phyloP scores from a whole-genome alignment of 2,329 filamentous ascomycete species.

The Thielaviopsis ethacetica region DNA sequence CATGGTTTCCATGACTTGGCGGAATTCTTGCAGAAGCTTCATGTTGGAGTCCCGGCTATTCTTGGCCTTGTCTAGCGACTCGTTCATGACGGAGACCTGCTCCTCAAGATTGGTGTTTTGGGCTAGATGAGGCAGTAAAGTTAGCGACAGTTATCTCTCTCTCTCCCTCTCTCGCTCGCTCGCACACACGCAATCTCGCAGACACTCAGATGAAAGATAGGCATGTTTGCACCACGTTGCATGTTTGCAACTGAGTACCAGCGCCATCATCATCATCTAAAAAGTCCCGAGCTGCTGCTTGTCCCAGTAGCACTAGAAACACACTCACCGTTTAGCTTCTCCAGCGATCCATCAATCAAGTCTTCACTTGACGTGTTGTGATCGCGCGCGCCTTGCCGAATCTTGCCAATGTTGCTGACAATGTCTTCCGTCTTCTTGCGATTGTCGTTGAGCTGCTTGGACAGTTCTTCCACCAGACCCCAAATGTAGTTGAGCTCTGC shows the following conservation, averaged over 20 bases:
- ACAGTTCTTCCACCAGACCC: constrained; percentile 50
- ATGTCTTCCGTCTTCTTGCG: constrained; percentile 46
- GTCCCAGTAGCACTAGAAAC: neutral
- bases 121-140: constrained; percentile 20
- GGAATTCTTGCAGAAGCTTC: constrained; percentile 40
- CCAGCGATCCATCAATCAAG: constrained; percentile 35
- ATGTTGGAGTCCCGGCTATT: constrained; percentile 45
- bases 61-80: constrained; percentile 45
- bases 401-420: constrained; percentile 43
- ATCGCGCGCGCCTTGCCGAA: constrained; percentile 38
- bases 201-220: neutral
- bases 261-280: too few species aligned
- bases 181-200: too few species aligned
- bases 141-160: too few species aligned
- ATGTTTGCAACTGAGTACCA: too few species aligned
- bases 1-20: constrained; percentile 38
- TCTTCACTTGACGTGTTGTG: constrained; percentile 41
- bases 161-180: too few species aligned
- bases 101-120: constrained; percentile 44
- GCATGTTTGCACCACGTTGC: neutral
- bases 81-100: constrained; percentile 42
- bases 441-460: constrained; percentile 45
- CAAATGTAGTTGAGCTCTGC: constrained; percentile 54
- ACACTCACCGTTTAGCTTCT: constrained; percentile 38
- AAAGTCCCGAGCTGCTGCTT: too few species aligned